Base-by-base conservation (phyloP, 805 yeast genomes). In the Priceomyces haplophilus region DNA sequence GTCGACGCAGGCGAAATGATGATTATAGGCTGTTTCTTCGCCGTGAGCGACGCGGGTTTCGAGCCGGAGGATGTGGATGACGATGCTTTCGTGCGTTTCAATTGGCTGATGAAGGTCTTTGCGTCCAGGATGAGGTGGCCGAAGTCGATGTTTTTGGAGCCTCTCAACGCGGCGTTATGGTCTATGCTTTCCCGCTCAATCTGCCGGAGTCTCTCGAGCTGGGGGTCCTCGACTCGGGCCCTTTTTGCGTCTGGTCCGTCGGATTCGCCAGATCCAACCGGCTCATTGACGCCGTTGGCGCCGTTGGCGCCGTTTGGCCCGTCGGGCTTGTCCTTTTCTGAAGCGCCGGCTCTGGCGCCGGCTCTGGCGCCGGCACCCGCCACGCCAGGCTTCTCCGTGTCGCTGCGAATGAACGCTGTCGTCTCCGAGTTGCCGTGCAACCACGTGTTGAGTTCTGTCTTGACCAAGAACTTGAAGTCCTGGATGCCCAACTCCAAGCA, bases 381-480 rank as follows among this genome's bases (percentile, higher is more conserved):
- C 7, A 19, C 13, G 4, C 20, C 37, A 13, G 35, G 19, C 10
- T n/a, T 21, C 20, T 15, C 24, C 4, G 23, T 34, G 12, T 32
- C 39, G 12, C 58, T 27, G 59, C 64, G 33, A 55, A 51, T 29
- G 67, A 59, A 82, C 41, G 79, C 76, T 48, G 87, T 80, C 18
- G 75, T 70, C 30, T 74, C 79, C 3, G 81, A 69, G 16, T 79
- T 72, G 3, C 96, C 96, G 46, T 75, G 76, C 40, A 91, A 73
- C 89, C 93, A 90, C 23, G 87, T 77, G 42, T 84, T 73, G 47
- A 91, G 73, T 58, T 91, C 96, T 7, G 88, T 82, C 64, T 95
- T 82, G 54, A 88, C 95, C 58, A 87, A 64, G 57, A 91, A 90
- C 44, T 87, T 81, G 58, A 91, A 77, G 48, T 87, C 87, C 2